Percentiles rank a stretch among this genome's conserved stretches.
phyloP scores from a whole-genome alignment of 352 stramenopile species.

The Pythium apleroticum region DNA sequence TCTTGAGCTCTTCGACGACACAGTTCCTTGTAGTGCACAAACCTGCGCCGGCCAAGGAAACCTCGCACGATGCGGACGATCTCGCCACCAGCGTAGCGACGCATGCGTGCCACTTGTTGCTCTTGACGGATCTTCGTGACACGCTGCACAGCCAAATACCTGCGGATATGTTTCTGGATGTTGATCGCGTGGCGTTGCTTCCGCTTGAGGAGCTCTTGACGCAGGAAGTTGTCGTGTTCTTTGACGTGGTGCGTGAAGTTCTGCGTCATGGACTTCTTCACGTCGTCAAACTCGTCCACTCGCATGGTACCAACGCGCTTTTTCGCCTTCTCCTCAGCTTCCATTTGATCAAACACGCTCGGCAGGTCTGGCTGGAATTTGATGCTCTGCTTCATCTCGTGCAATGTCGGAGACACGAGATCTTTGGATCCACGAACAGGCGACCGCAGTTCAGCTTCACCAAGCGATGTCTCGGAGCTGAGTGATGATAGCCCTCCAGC shows the following conservation, averaged over 20 bases:
- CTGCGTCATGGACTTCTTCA: constrained; percentile 49
- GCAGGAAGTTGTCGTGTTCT: constrained; percentile 51
- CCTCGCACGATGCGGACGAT: constrained; percentile 68
- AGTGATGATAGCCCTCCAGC: background rate
- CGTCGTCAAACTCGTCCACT: constrained; percentile 45
- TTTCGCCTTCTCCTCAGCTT: constrained; percentile 58
- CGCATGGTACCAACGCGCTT: constrained; percentile 41
- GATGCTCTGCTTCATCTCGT: constrained; percentile 39
- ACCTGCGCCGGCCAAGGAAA: constrained; percentile 56
- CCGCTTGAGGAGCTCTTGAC: constrained; percentile 45
- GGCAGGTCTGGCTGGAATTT: constrained; percentile 47
- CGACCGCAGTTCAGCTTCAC: background rate
- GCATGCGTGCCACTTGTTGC: constrained; percentile 43
- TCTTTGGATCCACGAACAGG: constrained; percentile 5
- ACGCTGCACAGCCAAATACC: constrained; percentile 42
- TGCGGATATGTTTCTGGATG: constrained; percentile 62
- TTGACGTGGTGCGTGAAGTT: constrained; percentile 44
- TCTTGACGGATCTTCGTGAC: constrained; percentile 37
- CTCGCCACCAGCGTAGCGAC: constrained; percentile 49
- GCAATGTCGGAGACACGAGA: constrained; percentile 24
- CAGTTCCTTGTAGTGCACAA: constrained; percentile 28
- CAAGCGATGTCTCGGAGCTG: background rate
- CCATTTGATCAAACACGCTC: constrained; percentile 78
- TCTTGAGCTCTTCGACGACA: constrained; percentile 25
- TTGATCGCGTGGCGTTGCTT: constrained; percentile 42